Conservation (phyloP, 495 filamentous ascomycete genomes). For the Corynascus novoguineensis region DNA sequence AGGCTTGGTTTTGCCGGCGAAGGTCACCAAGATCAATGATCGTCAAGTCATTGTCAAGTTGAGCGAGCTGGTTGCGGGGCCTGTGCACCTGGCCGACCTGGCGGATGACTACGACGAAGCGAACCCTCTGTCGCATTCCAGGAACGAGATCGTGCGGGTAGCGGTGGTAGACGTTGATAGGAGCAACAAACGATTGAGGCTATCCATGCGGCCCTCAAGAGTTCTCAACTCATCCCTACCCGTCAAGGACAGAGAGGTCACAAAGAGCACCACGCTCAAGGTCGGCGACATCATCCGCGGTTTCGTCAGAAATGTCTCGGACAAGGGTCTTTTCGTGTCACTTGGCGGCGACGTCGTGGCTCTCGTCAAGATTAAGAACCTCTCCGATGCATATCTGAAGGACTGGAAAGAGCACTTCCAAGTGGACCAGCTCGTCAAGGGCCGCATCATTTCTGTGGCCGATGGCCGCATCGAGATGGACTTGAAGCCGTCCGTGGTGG, state of each 20-base stretch:
- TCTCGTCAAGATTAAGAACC: conserved; percentile 74
- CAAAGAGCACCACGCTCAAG: conserved; percentile 60
- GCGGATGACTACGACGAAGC: conserved; percentile 80
- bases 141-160: conserved; percentile 80
- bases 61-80: conserved; percentile 65
- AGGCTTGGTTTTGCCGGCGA: conserved; percentile 74
- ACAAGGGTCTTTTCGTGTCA: conserved; percentile 78
- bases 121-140: conserved; percentile 53
- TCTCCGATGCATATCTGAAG: conserved; percentile 86
- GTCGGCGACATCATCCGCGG: conserved; percentile 78
- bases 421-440: conserved; percentile 81
- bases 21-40: conserved; percentile 82
- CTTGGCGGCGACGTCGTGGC: conserved; percentile 75
- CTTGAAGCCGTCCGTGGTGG: conserved; percentile 75
- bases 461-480: conserved; percentile 76
- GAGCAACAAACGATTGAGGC: conserved; percentile 71
- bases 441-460: conserved; percentile 68
- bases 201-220: conserved; percentile 81
- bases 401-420: conserved; percentile 92
- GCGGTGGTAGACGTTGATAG: conserved; percentile 75
- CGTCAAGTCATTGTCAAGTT: conserved; percentile 78
- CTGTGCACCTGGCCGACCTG: conserved; percentile 71
- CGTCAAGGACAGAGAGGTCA: conserved; percentile 75
- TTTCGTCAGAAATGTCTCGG: conserved; percentile 79
- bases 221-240: conserved; percentile 80